A percentile compares a stretch with the other conserved stretches of the same genome.
Conservation (phyloP, 441 rosid genomes). For the Pelargonium australe region DNA sequence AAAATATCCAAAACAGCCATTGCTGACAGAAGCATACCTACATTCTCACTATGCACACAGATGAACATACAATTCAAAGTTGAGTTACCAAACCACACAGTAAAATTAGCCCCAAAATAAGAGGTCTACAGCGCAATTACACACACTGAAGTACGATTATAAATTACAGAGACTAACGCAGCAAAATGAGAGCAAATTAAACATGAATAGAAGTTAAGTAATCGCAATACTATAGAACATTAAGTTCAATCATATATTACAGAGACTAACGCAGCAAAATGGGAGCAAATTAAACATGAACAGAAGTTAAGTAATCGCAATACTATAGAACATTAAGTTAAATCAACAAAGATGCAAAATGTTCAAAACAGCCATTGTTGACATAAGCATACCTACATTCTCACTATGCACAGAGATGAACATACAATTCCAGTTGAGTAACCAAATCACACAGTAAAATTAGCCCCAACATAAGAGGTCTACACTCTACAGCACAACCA, state of each 20-base stretch:
- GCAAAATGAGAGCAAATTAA: background rate
- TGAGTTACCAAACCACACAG: background rate
- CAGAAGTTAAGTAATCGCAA: too few species aligned
- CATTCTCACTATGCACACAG: background rate
- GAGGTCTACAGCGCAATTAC: background rate
- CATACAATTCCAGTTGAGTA: background rate
- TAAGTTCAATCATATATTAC: background rate
- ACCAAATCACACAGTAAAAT: background rate
- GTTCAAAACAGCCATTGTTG: background rate
- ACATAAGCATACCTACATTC: background rate
- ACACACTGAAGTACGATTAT: background rate
- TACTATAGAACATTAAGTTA: background rate
- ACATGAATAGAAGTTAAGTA: too few species aligned
- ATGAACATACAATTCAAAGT: background rate
- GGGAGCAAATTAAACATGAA: too few species aligned
- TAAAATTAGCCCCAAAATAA: background rate
- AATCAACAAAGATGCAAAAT: background rate
- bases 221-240: background rate
- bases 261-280: background rate
- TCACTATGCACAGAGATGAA: background rate
- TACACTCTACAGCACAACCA: background rate
- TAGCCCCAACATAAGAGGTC: constrained; percentile 1
- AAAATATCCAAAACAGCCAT: background rate
- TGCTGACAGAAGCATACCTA: background rate
- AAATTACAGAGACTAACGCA: background rate